Percentiles rank a stretch among this genome's conserved stretches.
Conservation (phyloP, 306 rosid species). For the Amphicarpaea edgeworthii region DNA sequence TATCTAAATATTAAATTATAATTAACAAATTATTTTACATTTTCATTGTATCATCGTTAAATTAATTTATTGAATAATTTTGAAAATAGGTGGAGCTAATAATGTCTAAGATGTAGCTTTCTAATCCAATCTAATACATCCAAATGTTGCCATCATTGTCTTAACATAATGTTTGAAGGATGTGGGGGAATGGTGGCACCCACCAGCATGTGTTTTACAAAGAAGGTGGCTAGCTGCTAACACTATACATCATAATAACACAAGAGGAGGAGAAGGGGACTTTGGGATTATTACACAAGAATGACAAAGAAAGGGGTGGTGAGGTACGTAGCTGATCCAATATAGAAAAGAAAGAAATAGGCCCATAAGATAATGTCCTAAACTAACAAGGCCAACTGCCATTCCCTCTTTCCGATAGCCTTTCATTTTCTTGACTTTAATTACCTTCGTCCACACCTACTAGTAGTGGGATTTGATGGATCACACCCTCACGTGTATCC, state of each 20-base stretch:
- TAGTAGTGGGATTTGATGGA: slow-evolving; percentile 36
- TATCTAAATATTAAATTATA: no score
- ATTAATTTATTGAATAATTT: slow-evolving; percentile 37
- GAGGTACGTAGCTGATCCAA: slow-evolving; percentile 33
- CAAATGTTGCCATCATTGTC: slow-evolving; percentile 51
- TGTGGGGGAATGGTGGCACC: slow-evolving; percentile 50
- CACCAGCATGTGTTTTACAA: slow-evolving; percentile 49
- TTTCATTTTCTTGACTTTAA: slow-evolving; percentile 67
- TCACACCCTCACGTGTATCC: slow-evolving; percentile 52
- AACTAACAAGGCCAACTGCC: slow-evolving; percentile 52
- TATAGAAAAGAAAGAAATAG: slow-evolving; percentile 23
- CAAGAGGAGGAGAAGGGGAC: background rate
- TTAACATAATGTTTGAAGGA: slow-evolving; percentile 48
- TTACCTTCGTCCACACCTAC: slow-evolving; percentile 55
- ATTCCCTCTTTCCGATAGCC: slow-evolving; percentile 51
- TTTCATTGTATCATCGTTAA: no score
- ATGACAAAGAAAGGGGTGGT: slow-evolving; percentile 37
- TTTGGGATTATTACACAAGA: slow-evolving; percentile 45
- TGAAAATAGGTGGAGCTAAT: slow-evolving; percentile 38
- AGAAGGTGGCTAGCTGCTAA: slow-evolving; percentile 29
- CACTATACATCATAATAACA: slow-evolving; percentile 18
- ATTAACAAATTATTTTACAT: no score
- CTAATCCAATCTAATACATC: slow-evolving; percentile 42
- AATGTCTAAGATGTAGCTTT: slow-evolving; percentile 43
- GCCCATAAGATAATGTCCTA: slow-evolving; percentile 50